Evolutionary conservation across 768 basidiomycete species (phyloP), one percentile per base, ranked within the genome.

Genomic region (Pseudohyphozyma bogoriensis): DNA sequence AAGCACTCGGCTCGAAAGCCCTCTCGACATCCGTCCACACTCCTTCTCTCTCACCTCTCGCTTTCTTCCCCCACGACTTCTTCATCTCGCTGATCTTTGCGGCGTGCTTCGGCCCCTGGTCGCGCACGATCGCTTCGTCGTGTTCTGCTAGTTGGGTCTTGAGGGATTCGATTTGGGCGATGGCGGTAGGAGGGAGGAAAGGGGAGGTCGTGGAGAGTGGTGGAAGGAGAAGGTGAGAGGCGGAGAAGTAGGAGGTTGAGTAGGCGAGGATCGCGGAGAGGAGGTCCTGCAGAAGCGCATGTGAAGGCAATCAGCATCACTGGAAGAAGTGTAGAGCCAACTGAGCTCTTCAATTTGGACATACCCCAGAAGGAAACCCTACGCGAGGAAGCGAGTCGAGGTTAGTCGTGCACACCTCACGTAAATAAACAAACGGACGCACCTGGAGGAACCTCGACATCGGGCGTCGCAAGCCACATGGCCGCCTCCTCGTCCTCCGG

Each of bases 11-110:
- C 20, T 66, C 65, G 18, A 66, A 62, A 46, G 31, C 45, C 40
- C 40, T 50, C 24, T 52, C 55, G 2, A 29, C 58, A 7, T 66
- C 52, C n/a, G 36, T 45, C 65, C 65, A 66, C 0, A 29, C 47
- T 2, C 22, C 39, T 26, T 42, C 35, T 22, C 61, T 39, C 40
- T 24, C 18, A 20, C 46, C 53, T 16, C 16, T 28, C 11, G 7
- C 50, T 2, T 8, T 11, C 9, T 2, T 4, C 46, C 26, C 15
- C 24, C 1, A 26, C 10, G 26, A 26, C 10, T n/a, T 36, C 3
- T 32, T 24, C 8, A 24, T 8, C 3, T n/a, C n/a, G 15, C 52
- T 10, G 9, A 15, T 12, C 16, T 20, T 53, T 24, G 26, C 33
- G 49, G 18, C 31, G 16, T 31, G 29, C 29, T 13, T 5, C 31